Percentiles rank a stretch among this genome's conserved stretches.
These are phyloP conservation scores for Poa pratensis DNA, from an alignment of 176 grass and related monocot species.

Conservation along the genomic window DNA sequence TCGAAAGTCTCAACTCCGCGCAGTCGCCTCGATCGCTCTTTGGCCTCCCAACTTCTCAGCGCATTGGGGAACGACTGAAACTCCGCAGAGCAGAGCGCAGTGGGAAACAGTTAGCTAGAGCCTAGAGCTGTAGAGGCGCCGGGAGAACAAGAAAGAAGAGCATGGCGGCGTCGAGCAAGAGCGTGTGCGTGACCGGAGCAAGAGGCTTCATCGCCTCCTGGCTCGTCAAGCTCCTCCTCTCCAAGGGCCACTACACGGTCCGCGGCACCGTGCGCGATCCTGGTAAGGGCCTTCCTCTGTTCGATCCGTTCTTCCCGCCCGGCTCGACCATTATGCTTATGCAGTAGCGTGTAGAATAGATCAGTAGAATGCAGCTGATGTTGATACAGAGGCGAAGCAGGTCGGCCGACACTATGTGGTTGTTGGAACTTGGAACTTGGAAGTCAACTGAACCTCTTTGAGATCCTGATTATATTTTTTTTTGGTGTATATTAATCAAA, in stretches of 20 bases:
- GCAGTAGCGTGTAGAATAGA: neutral
- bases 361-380: neutral
- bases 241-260: conserved; percentile 56
- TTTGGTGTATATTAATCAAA: too few species aligned
- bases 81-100: too few species aligned
- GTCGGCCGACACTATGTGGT: neutral
- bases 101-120: too few species aligned
- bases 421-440: too few species aligned
- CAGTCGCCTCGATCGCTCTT: neutral
- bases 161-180: conserved; percentile 35
- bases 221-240: conserved; percentile 81
- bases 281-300: conserved; percentile 60
- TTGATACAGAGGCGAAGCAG: neutral
- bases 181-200: conserved; percentile 81
- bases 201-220: conserved; percentile 77
- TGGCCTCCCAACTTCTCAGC: too few species aligned
- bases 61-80: too few species aligned
- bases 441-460: neutral
- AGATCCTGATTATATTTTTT: too few species aligned
- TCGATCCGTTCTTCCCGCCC: too few species aligned
- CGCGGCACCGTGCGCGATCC: conserved; percentile 77
- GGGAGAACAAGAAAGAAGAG: too few species aligned
- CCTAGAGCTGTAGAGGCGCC: too few species aligned
- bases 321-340: too few species aligned
- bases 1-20: neutral